Percentiles rank a stretch among this genome's conserved stretches.
These are phyloP conservation scores for Dictyophora rubrovolvata DNA, from an alignment of 768 basidiomycete species.

Conservation along the genomic window DNA sequence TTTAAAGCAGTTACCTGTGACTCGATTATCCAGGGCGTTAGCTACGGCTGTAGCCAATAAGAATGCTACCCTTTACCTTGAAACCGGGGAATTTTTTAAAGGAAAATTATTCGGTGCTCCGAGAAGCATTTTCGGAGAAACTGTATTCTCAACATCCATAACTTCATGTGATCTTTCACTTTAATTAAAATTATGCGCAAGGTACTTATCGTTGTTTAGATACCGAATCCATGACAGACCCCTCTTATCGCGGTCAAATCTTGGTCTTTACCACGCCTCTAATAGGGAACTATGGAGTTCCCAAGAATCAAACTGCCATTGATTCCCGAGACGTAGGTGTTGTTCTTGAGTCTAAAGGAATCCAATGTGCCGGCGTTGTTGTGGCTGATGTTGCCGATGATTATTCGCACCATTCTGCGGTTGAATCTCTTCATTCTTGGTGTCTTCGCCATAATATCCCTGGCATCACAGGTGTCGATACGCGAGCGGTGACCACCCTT, in stretches of 20 bases:
- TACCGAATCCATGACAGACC: conserved; percentile 99
- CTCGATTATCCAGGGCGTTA: conserved; percentile 46
- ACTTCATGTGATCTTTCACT: conserved; percentile 72
- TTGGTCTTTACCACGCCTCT: conserved; percentile 97
- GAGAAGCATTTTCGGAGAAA: conserved; percentile 86
- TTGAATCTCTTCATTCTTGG: conserved; percentile 90
- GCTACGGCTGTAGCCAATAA: conserved; percentile 45
- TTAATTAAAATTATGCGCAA: not conserved
- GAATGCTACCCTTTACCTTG: conserved; percentile 75
- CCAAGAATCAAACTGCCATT: conserved; percentile 60
- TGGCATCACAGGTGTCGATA: conserved; percentile 94
- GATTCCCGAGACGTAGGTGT: conserved; percentile 77
- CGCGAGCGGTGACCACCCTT: conserved; percentile 87
- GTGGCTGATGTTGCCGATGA: conserved; percentile 92
- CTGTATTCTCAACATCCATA: conserved; percentile 97
- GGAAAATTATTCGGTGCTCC: conserved; percentile 87
- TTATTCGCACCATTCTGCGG: conserved; percentile 89
- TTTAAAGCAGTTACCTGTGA: conserved; percentile 41
- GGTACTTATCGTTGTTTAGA: conserved; percentile 37
- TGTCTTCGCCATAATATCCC: conserved; percentile 84
- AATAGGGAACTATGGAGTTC: conserved; percentile 98
- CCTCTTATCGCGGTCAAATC: conserved; percentile 96
- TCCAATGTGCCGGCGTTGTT: conserved; percentile 88
- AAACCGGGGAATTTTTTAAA: conserved; percentile 85
- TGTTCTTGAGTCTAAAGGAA: conserved; percentile 75